Conservation (phyloP, 192 early-diverging fungal genomes). For the Hyaloraphidium curvatum region DNA sequence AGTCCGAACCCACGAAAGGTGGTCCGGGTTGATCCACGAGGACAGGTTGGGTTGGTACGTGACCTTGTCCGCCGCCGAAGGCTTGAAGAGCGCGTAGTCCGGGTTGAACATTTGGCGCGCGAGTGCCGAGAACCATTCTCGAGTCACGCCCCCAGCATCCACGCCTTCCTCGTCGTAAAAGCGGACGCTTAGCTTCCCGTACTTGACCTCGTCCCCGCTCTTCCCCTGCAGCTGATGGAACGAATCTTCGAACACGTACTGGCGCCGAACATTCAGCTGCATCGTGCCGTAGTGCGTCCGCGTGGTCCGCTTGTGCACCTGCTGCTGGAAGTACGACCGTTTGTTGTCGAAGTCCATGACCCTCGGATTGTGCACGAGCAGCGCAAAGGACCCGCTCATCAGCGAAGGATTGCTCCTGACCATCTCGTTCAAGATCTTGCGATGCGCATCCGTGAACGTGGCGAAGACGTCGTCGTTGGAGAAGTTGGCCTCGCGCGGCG, state of each 20-base stretch:
- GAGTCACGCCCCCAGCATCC: slow-evolving; percentile 90
- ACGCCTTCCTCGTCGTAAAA: slow-evolving; percentile 96
- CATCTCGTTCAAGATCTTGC: slow-evolving; percentile 91
- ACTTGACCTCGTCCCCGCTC: slow-evolving; percentile 82
- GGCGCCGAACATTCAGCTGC: slow-evolving; percentile 76
- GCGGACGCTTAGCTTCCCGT: slow-evolving; percentile 75
- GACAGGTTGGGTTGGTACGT: slow-evolving; percentile 96
- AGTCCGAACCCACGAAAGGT: too few species aligned
- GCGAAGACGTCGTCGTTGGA: too few species aligned
- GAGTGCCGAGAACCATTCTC: slow-evolving; percentile 96
- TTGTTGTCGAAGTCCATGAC: slow-evolving; percentile 99
- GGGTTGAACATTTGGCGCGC: slow-evolving; percentile 97
- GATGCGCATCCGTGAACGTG: slow-evolving; percentile 79
- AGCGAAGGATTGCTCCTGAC: slow-evolving; percentile 90
- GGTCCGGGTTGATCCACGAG: slow-evolving; percentile 81
- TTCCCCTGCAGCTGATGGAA: slow-evolving; percentile 81
- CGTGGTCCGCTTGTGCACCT: slow-evolving; percentile 67
- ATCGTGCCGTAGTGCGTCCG: slow-evolving; percentile 48
- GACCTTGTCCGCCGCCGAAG: slow-evolving; percentile 82
- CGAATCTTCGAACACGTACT: slow-evolving; percentile 92
- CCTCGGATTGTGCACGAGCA: slow-evolving; percentile 91
- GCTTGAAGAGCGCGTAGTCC: slow-evolving; percentile 92
- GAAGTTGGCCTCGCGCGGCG: too few species aligned
- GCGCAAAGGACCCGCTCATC: slow-evolving; percentile 90
- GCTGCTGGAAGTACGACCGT: slow-evolving; percentile 89